These are phyloP conservation scores for Colletotrichum liriopes DNA, from an alignment of 2,329 filamentous ascomycete genomes.

Conservation along the genomic window DNA sequence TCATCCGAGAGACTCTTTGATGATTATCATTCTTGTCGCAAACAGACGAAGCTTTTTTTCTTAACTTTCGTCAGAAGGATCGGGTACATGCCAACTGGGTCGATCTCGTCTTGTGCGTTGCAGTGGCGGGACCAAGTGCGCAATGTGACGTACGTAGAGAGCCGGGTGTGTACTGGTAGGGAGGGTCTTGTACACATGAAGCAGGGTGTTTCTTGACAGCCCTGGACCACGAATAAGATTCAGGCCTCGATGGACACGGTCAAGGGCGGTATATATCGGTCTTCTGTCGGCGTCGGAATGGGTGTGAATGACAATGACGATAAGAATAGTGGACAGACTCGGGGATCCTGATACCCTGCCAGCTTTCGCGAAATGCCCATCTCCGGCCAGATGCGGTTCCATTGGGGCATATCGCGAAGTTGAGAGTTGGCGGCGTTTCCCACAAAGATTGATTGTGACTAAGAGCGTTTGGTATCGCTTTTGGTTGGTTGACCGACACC, in stretches of 20 bases:
- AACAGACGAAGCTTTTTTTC: slow-evolving; percentile 25
- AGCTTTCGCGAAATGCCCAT: background rate
- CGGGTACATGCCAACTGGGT: slow-evolving; percentile 18
- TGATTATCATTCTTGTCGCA: slow-evolving; percentile 23
- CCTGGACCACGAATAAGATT: background rate
- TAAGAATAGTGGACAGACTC: background rate
- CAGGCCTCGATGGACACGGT: background rate
- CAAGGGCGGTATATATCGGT: background rate
- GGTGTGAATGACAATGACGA: background rate
- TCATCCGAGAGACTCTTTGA: slow-evolving; percentile 12
- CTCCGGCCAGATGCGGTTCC: background rate
- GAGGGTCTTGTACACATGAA: background rate
- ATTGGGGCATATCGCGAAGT: background rate
- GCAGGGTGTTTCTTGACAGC: background rate
- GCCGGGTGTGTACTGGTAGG: background rate
- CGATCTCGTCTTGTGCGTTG: slow-evolving; percentile 28
- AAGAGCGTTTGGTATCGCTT: background rate
- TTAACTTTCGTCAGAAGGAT: slow-evolving; percentile 15
- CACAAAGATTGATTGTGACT: background rate
- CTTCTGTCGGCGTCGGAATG: background rate
- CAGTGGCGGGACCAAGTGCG: slow-evolving; percentile 14
- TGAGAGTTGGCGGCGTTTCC: background rate
- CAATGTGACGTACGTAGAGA: slow-evolving; percentile 29
- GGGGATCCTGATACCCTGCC: background rate
- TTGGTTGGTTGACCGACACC: background rate